Base-by-base conservation (phyloP, 768 basidiomycete species). In the Ramaria sp. region DNA sequence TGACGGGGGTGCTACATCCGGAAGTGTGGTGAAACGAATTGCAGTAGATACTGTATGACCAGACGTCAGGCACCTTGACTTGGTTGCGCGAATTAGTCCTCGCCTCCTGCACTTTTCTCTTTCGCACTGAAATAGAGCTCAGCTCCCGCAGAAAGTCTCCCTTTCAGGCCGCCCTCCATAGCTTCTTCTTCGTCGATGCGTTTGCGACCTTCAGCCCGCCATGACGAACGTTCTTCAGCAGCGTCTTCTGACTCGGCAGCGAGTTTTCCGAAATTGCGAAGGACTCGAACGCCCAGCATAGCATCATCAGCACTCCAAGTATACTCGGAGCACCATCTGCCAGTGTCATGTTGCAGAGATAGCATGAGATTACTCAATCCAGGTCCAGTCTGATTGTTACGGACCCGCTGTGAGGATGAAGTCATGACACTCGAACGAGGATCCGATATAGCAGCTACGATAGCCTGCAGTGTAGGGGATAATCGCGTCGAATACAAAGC, bases 111-210 rank as follows among this genome's bases (percentile, higher is more conserved):
- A 66, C 91, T 94, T 62, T 83, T 81, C 70, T 97, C 92, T 66
- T 90, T 90, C 9, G 89, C 88, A 59, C 92, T 95, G 66, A 95
- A 81, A 69, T 96, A 98, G 19, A 96, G 69, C 67, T 98, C 95
- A 13, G 90, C 94, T 30, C 95, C 95, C 17, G 91, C 83, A 0
- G 91, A 93, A 48, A 96, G 80, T 24, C 95, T 79, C 0, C 95
- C 95, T 65, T 83, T 88, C 31, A 97, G 74, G 0, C 95, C 94
- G 31, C 91, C 90, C 57, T 91, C 90, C 61, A 92, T 84, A 27
- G 88, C 86, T 48, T 96, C 94, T 70, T 95, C 93, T 66, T 95
- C 93, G 55, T 97, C 95, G 4, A 96, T 82, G n/a, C 93, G 79
- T 69, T 88, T 91, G 37, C 79, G 69, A 45, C 75, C 73, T n/a